Conservation (phyloP, 495 filamentous ascomycete species). For the Aspergillus sclerotiicarbonarius region DNA sequence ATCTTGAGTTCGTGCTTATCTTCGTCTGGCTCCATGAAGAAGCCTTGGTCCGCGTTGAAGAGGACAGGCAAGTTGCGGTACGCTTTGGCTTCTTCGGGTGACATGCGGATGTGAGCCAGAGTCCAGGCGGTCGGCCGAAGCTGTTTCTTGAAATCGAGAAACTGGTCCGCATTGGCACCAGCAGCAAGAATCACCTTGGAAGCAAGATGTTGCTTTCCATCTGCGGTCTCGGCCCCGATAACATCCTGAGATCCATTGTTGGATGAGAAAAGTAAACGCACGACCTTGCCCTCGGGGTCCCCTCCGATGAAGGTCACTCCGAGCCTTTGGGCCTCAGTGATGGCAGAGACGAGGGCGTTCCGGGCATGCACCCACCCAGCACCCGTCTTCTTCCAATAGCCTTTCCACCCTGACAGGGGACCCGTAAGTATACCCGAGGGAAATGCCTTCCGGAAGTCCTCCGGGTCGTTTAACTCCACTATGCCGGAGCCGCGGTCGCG, state of each 20-base stretch:
- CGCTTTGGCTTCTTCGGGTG: constrained; percentile 36
- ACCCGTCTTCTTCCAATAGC: constrained; percentile 40
- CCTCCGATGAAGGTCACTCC: constrained; percentile 48
- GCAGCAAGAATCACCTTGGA: constrained; percentile 44
- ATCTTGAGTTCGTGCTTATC: constrained; percentile 54
- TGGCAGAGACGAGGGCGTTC: constrained; percentile 43
- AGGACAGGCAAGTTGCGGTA: constrained; percentile 50
- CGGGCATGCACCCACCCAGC: constrained; percentile 53
- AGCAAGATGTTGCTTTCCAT: constrained; percentile 33
- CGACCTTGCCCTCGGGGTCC: constrained; percentile 31
- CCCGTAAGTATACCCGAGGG: constrained; percentile 46
- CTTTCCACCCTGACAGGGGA: constrained; percentile 49
- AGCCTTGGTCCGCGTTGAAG: constrained; percentile 51
- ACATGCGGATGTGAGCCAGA: constrained; percentile 49
- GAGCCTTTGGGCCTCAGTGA: constrained; percentile 40
- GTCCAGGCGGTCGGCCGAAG: constrained; percentile 55
- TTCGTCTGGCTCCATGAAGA: constrained; percentile 56
- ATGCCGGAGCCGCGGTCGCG: constrained; percentile 29
- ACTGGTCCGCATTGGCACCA: constrained; percentile 43
- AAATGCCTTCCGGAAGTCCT: constrained; percentile 52
- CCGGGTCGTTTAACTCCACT: constrained; percentile 26
- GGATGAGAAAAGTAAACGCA: constrained; percentile 28
- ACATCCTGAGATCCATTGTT: constrained; percentile 25
- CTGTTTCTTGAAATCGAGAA: constrained; percentile 53
- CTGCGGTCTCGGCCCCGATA: constrained; percentile 34